Base-by-base conservation (phyloP, 2,329 filamentous ascomycete species). In the Aspergillus sclerotialis region DNA sequence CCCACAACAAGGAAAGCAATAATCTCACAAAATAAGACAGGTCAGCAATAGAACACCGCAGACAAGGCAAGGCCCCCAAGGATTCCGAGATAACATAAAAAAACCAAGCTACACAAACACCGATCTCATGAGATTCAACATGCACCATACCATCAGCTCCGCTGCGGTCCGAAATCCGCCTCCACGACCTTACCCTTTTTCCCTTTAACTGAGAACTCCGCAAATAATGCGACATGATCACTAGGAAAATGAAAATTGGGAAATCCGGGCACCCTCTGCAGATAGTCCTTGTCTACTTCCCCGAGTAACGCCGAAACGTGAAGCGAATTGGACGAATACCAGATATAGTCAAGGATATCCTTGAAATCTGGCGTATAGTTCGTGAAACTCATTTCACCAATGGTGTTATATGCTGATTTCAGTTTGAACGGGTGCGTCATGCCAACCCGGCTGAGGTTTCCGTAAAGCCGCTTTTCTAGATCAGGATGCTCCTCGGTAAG, bases 301-400 rank as follows among this genome's bases (percentile, higher is more conserved):
- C 89, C 89, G 4, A 95, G 78, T 34, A 95, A 64, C 34, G 83
- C 83, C 12, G 86, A 81, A 15, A 93, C 84, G 55, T 92, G 84
- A 28, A 95, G 70, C 14, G 83, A 80, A 61, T 92, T 94, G 38
- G 87, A 90, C 37, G 88, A 89, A 64, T 94, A 98, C 88, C 89
- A 96, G 52, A 98, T 87, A 63, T 96, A 95, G 60, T 98, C 92
- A 47, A 98, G 84, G 37, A 93, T 85, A 42, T 88, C 89, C 33
- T 78, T 77, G 65, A 95, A 98, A n/a, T 80, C 79, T 1, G 92
- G 89, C 10, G 88, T 93, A 64, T 96, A 98, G 64, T 98, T 98
- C 30, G 92, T 98, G 61, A 94, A 98, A 4, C 80, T 79, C 49
- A 96, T 68, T 57, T 94, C 86, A 38, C 88, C 84, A 33, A 94